phyloP scores from a whole-genome alignment of 2,329 filamentous ascomycete genomes.

The Chaetomium sp. region DNA sequence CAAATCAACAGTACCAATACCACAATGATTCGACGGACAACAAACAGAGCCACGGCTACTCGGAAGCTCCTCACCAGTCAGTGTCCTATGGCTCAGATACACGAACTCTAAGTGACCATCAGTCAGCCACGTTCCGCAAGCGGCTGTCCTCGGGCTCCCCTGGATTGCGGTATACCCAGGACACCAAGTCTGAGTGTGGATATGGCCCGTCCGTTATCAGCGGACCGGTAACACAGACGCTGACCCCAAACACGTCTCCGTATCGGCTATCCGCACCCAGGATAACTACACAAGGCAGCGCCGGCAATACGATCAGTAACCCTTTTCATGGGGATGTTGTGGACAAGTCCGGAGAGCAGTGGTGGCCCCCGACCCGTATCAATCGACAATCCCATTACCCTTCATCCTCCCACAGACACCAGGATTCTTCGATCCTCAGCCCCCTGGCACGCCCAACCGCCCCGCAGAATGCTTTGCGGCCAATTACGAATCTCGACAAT shows the following conservation, averaged over 20 bases:
- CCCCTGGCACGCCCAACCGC: background rate
- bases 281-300: no score
- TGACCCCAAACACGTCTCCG: slow-evolving; percentile 16
- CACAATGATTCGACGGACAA: background rate
- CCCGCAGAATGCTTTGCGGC: background rate
- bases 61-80: background rate
- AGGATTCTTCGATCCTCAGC: slow-evolving; percentile 22
- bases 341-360: background rate
- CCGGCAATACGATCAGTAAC: background rate
- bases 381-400: background rate
- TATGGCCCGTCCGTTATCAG: slow-evolving; percentile 13
- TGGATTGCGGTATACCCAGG: background rate
- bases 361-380: background rate
- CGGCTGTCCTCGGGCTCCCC: background rate
- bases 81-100: background rate
- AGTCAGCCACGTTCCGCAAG: no score
- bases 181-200: background rate
- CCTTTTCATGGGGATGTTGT: background rate
- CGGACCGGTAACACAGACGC: slow-evolving; percentile 10
- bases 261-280: background rate
- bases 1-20: background rate
- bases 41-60: background rate
- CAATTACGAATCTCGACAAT: background rate
- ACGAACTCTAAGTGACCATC: background rate
- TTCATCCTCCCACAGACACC: background rate